Evolutionary conservation across 192 early-diverging fungal species (phyloP), one percentile per base, ranked within the genome.

Genomic region (Thoreauomyces humboldtii): DNA sequence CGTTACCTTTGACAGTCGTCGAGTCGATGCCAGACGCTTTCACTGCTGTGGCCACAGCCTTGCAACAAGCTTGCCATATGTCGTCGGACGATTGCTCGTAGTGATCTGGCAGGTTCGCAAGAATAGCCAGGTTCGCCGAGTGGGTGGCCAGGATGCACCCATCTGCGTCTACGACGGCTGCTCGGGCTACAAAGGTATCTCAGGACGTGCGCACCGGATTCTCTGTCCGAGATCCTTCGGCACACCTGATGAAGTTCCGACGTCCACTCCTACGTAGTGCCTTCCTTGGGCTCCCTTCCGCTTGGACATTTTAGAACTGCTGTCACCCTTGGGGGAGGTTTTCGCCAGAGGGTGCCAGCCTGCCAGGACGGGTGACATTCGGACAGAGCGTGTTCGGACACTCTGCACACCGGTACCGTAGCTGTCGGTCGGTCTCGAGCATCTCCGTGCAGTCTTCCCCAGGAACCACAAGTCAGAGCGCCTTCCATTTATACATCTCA

Each of bases 71-170:
- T n/a, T 63, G 29, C 89, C 89, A 91, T 29, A 91, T 89, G 45
- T 91, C 77, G 5, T 74, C 74, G 21, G 80, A 81, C 17, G 85
- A 88, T 54, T 88, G 88, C 53, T 89, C 85, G 63, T 81, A 88
- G 45, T 81, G 76, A 64, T 83, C 79, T 70, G 75, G 21, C 65
- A 59, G 22, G 70, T 81, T 50, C 64, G 75, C 36, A 28, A 67
- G 67, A 32, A 79, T 85, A 1, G 55, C 54, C 35, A 86, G 78
- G 4, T 78, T 64, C 0, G 77, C 67, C 4, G 73, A 72, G 25
- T 68, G 64, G 25, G 81, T 61, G 37, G 77, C 82, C 7, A 77
- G 44, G n/a, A 89, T 50, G 19, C 62, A 51, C 15, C 86, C 87
- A 0, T 71, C n/a, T 0, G 58, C 27, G 55, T 75, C 64, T 47